Percentiles rank a stretch among this genome's conserved stretches.
Conservation (phyloP, 2,329 filamentous ascomycete species). For the Aspergillus thermomutatus region DNA sequence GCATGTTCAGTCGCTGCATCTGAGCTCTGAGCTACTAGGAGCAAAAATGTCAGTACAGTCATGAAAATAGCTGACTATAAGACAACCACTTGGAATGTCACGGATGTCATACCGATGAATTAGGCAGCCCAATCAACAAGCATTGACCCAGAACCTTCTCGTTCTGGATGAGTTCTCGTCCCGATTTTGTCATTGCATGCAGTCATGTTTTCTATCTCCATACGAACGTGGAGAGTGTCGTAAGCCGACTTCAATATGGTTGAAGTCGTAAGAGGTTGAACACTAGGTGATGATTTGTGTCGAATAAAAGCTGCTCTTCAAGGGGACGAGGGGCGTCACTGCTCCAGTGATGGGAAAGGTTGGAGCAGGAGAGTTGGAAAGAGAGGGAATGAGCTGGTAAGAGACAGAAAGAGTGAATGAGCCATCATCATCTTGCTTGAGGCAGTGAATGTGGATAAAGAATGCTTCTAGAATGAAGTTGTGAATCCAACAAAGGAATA, state of each 20-base stretch:
- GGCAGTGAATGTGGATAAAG: background rate
- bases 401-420: background rate
- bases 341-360: background rate
- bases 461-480: background rate
- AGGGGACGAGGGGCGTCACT: too few species aligned
- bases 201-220: too few species aligned
- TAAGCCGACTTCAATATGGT: too few species aligned
- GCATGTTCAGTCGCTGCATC: background rate
- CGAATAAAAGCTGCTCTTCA: too few species aligned
- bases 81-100: background rate
- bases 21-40: background rate
- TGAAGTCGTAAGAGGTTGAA: background rate
- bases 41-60: background rate
- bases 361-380: background rate
- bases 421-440: background rate
- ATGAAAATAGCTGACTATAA: background rate
- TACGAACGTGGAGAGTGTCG: too few species aligned
- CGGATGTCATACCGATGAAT: background rate
- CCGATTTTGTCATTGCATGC: too few species aligned
- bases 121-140: background rate
- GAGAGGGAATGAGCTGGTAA: background rate
- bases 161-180: too few species aligned
- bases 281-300: too few species aligned
- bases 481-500: background rate
- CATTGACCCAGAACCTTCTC: background rate